Base-by-base conservation (phyloP, 208 protist species). In the Leishmania gerbilli region DNA sequence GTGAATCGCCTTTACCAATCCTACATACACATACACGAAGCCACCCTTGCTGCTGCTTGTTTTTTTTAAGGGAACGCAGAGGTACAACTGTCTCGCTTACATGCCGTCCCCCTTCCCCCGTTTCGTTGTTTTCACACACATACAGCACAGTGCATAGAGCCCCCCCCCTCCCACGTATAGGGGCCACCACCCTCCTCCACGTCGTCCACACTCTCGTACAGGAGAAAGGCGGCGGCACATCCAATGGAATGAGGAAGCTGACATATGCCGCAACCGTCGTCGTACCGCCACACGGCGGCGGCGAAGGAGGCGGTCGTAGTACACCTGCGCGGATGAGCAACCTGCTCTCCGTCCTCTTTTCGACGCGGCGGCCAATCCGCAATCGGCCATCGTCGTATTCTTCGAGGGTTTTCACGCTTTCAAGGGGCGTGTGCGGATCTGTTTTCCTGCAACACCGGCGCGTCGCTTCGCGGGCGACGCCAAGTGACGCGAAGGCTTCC, bases 171-270 rank as follows among this genome's bases (percentile, higher is more conserved):
- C 37, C 51, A 24, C 53, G 24, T 31, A 71, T 47, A 49, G 27
- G 3, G 31, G 15, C 31, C 31, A 68, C 15, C 31, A 3, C 5
- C 62, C 31, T 40, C 62, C 3, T 72, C 42, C 13, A n/a, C 67
- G 9, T 69, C 34, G 31, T 11, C 17, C 67, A 31, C 8, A 31
- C 67, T 49, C 21, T 49, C 13, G 24, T 15, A n/a, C 34, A 24
- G 9, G 40, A 31, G 24, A 49, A 49, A n/a, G 67, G 27, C 21
- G 42, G 42, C 67, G 42, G 34, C 17, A 15, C 67, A 72, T 74
- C 69, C n/a, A n/a, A 74, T 51, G 69, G 45, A 55, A 74, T 74
- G 69, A 74, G 24, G 21, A 74, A 55, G 45, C 4, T 74, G 21
- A 9, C 11, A 53, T 55, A 51, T 74, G 45, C 40, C 27, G 45